Evolutionary conservation across 75 land plant genomes (phyloP).

Genomic region (Larix kaempferi): DNA sequence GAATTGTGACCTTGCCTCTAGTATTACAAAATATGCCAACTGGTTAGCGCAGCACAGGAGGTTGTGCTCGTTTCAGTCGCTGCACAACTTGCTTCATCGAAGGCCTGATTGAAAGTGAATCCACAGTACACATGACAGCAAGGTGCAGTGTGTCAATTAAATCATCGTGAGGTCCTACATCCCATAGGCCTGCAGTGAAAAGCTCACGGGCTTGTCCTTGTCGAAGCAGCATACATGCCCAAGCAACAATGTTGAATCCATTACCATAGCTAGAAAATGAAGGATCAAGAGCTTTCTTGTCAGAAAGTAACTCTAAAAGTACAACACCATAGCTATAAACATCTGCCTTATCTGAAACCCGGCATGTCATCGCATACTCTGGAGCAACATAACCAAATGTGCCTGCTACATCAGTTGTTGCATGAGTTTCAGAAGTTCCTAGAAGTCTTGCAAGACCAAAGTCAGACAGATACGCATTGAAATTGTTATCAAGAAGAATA

Average conservation of each 20-base stretch:
- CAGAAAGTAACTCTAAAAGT: constrained; percentile 81
- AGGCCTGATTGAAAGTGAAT: constrained; percentile 60
- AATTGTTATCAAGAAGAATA: constrained; percentile 69
- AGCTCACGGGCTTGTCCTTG: constrained; percentile 51
- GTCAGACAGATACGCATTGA: constrained; percentile 75
- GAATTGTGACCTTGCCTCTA: constrained; percentile 6
- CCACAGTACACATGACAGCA: constrained; percentile 70
- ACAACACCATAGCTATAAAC: constrained; percentile 94
- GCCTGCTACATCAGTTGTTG: constrained; percentile 83
- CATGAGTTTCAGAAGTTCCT: constrained; percentile 73
- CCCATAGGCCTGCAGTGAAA: constrained; percentile 59
- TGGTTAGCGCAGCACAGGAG: constrained; percentile 5
- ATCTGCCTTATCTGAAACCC: constrained; percentile 83
- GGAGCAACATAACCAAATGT: constrained; percentile 93
- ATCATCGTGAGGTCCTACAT: constrained; percentile 59
- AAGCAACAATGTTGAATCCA: constrained; percentile 81
- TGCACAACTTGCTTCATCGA: constrained; percentile 77
- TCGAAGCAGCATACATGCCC: constrained; percentile 59
- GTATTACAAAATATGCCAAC: not conserved
- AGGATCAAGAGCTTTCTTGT: constrained; percentile 74
- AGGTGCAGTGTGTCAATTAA: constrained; percentile 50
- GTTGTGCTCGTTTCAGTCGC: constrained; percentile 33
- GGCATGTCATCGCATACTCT: constrained; percentile 85
- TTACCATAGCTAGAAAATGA: constrained; percentile 60
- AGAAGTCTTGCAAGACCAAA: constrained; percentile 80